Base-by-base conservation (phyloP, 257 asterid genomes). In the Prunella vulgaris region DNA sequence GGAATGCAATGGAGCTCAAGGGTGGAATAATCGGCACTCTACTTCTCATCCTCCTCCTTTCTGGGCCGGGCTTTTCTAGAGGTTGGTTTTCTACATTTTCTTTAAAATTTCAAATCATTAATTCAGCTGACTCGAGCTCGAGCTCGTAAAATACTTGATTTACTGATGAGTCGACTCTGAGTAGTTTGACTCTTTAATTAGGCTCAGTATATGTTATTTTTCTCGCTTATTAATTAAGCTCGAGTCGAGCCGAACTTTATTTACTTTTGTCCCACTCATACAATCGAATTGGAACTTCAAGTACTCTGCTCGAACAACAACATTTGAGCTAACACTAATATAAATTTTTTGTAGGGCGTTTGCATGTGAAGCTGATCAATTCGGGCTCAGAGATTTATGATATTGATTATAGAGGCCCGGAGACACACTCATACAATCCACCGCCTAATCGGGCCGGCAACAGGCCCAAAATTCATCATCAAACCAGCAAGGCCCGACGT, bases 321-420 rank as follows among this genome's bases (percentile, higher is more conserved):
- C 33, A 28, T 28, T 28, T 28, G 3, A 28, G 33, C 33, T 28
- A 28, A 28, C 5, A 6, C 1, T 2, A 3, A 22, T 22, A 10
- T 12, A 8, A 0, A 2, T 0, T 73, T n/a, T 15, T 9, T 33
- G 66, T 74, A 84, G 86, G 81, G 35, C 69, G 70, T 35, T 28
- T 76, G 80, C 73, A 69, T 56, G 82, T 35, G 69, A 69, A 64
- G 72, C 9, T 46, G 52, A 77, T n/a, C n/a, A n/a, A 72, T 2
- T 52, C 70, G 75, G 81, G 76, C 22, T 64, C 84, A 10, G 82
- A 72, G 10, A 18, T 80, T 6, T 85, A 85, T 59, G 84, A 80
- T 0, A 82, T 85, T 66, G 90, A 82, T 60, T 85, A 80, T 65
- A 76, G 82, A 77, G 87, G 89, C 1, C 87, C 87, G 37, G 87